Evolutionary conservation across 169 alveolate species (phyloP), one percentile per base, ranked within the genome.

Genomic region (Besnoitia besnoiti): DNA sequence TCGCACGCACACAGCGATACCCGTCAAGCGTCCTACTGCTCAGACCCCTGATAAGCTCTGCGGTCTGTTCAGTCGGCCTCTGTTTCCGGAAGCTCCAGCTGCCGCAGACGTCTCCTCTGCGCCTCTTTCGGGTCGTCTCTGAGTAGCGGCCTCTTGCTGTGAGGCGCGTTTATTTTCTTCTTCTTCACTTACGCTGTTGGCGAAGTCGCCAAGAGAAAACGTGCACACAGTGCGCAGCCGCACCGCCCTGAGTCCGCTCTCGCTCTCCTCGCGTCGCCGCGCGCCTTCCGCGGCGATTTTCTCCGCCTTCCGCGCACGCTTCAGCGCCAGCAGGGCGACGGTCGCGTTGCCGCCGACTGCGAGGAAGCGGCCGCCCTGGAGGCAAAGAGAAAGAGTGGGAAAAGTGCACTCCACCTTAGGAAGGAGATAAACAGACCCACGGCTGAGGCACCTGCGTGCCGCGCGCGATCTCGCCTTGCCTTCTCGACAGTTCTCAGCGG

Each of bases 261-360:
- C 67, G 30, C 27, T 21, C 67, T 8, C 24, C 30, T 19, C 67
- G 12, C 24, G 12, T n/a, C 27, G 67, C 67, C 33, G 4, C 67
- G 67, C 67, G 55, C 55, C 55, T 19, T 55, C 67, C 33, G 33
- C n/a, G 33, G 3, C 3, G 4, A 16, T 19, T n/a, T n/a, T 55
- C 30, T 19, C 44, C 21, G 40, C 0, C 80, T 67, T 8, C 76
- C 37, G 10, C 44, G 39, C 2, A 1, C 44, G 2, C 80, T 33
- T 42, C 42, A 77, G 39, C 33, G 14, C 49, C 59, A 77, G 87
- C 40, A 77, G 33, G 33, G 87, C 87, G 14, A 77, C 47, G 61
- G 87, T 77, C 10, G 87, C 49, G 21, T 35, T 55, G 2, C 87
- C 87, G 4, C 87, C 87, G 33, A 77, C 87, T 0, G 87, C 87